Conservation (phyloP, 257 asterid genomes). For the Ophiorrhiza pumila region DNA sequence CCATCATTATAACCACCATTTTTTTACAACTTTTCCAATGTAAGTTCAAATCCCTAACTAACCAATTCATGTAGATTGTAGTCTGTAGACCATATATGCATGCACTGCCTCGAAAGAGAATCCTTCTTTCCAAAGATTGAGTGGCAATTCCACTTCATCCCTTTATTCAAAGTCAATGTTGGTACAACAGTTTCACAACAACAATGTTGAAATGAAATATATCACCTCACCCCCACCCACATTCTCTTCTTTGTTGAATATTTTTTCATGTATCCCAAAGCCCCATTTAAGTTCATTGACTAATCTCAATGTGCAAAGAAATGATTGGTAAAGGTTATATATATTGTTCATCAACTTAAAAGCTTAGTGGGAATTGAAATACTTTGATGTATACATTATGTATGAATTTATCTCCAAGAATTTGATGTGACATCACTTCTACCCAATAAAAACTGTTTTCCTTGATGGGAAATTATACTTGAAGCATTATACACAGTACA, state of each 20-base stretch:
- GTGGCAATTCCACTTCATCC: conserved; percentile 3
- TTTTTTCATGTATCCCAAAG: neutral
- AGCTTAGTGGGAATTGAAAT: too few species aligned
- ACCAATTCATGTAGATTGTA: neutral
- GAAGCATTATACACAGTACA: too few species aligned
- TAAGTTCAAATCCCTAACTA: neutral
- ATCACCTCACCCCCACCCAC: neutral
- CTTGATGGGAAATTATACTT: too few species aligned
- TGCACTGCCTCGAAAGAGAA: conserved; percentile 3
- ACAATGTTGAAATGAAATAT: conserved; percentile 12
- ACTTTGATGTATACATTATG: too few species aligned
- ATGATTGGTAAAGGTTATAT: too few species aligned
- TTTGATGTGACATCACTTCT: too few species aligned
- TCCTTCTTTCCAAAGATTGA: conserved; percentile 6
- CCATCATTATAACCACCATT: neutral
- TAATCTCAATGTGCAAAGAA: neutral
- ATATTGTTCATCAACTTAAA: too few species aligned
- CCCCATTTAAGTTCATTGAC: neutral
- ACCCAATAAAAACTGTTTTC: too few species aligned
- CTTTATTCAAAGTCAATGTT: conserved; percentile 11
- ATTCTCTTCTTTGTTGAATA: neutral
- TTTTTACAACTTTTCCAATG: neutral
- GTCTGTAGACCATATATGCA: too few species aligned
- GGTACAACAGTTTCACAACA: conserved; percentile 23
- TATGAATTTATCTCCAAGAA: neutral